Percentiles rank a stretch among this genome's conserved stretches.
Evolutionary conservation across 352 stramenopile species (phyloP).

Genomic region (Phytophthora vignae): DNA sequence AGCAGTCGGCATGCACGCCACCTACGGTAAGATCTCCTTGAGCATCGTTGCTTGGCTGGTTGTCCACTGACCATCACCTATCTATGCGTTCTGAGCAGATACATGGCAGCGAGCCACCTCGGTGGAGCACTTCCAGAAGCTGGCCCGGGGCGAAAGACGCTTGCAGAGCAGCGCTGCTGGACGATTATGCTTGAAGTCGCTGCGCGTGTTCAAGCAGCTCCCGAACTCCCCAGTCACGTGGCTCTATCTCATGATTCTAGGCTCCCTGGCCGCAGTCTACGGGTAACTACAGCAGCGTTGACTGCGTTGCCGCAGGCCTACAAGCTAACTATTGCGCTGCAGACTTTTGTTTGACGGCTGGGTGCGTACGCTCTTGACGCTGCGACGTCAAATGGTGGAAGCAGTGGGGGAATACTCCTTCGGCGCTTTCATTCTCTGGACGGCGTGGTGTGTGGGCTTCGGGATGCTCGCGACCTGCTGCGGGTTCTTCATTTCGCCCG

Average conservation of each 20-base stretch:
- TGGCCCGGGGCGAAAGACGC: conserved; percentile 61
- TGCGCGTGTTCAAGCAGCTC: conserved; percentile 78
- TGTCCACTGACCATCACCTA: background rate
- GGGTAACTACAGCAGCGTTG: conserved; percentile 27
- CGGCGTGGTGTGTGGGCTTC: conserved; percentile 64
- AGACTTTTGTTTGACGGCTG: conserved; percentile 76
- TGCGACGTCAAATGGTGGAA: conserved; percentile 58
- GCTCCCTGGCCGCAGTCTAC: conserved; percentile 64
- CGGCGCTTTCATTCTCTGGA: conserved; percentile 69
- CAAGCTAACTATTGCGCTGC: background rate
- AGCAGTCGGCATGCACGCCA: conserved; percentile 20
- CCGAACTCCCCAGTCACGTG: conserved; percentile 86
- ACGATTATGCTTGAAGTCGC: conserved; percentile 63
- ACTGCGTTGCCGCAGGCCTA: background rate
- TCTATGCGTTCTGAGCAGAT: conserved; percentile 40
- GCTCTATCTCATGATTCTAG: conserved; percentile 76
- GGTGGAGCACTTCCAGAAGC: conserved; percentile 68
- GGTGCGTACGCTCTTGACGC: conserved; percentile 65
- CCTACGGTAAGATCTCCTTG: conserved; percentile 22
- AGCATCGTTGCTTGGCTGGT: background rate
- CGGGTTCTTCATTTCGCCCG: conserved; percentile 56
- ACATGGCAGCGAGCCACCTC: conserved; percentile 75
- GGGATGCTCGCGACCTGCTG: conserved; percentile 66
- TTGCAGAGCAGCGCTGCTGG: conserved; percentile 58
- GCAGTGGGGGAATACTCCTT: conserved; percentile 63